Evolutionary conservation across 1,284 basidiomycete genomes (phyloP).

Genomic region (Cutaneotrichosporon daszewskae): DNA sequence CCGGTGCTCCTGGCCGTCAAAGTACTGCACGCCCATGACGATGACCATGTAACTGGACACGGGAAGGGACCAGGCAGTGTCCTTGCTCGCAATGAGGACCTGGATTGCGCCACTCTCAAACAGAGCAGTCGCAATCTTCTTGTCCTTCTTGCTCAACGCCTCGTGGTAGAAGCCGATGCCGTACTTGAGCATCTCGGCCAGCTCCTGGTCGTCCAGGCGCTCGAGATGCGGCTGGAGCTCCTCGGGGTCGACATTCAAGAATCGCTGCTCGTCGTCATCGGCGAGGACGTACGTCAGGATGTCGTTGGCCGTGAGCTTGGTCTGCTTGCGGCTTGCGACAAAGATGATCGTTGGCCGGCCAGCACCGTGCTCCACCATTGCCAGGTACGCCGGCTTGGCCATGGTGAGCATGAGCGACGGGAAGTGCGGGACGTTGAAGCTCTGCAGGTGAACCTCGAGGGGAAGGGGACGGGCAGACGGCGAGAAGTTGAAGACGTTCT

Average conservation of each 20-base stretch:
- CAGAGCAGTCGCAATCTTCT: constrained; percentile 84
- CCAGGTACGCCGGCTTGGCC: constrained; percentile 96
- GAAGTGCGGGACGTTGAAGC: constrained; percentile 93
- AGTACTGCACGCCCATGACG: constrained; percentile 95
- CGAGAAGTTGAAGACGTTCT: constrained; percentile 96
- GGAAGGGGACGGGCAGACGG: constrained; percentile 91
- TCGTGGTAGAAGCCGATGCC: constrained; percentile 97
- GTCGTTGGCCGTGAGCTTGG: constrained; percentile 86
- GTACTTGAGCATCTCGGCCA: constrained; percentile 77
- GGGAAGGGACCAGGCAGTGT: constrained; percentile 92
- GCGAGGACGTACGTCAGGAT: constrained; percentile 82
- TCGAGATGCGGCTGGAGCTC: constrained; percentile 86
- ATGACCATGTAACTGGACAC: constrained; percentile 94
- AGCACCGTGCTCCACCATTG: constrained; percentile 82
- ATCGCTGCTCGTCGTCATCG: constrained; percentile 76
- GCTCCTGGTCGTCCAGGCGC: constrained; percentile 68
- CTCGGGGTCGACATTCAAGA: constrained; percentile 80
- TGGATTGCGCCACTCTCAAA: constrained; percentile 94
- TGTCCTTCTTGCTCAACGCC: constrained; percentile 84
- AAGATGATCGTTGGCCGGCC: constrained; percentile 86
- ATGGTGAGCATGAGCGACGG: constrained; percentile 97
- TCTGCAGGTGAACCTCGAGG: constrained; percentile 95
- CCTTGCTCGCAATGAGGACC: constrained; percentile 88
- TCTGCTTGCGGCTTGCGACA: constrained; percentile 90
- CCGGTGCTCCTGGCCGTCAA: constrained; percentile 92